Conservation (phyloP, 2,329 filamentous ascomycete genomes). For the Aspergillus brasiliensis region DNA sequence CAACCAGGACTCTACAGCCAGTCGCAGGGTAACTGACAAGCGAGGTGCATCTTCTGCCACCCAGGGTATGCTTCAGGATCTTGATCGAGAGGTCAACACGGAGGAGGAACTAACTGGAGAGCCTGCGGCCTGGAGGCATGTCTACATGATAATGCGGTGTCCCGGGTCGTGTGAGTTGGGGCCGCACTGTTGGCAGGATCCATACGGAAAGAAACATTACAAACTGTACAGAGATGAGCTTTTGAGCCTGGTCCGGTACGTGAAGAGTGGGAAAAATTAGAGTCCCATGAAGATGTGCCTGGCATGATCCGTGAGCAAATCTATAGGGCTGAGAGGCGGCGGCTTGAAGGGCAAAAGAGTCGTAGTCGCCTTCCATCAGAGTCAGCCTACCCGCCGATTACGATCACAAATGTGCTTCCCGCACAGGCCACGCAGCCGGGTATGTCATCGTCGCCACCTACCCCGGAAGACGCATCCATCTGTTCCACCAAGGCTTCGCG, state of each 20-base stretch:
- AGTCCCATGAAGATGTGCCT: no score
- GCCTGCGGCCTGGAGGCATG: conserved; percentile 13
- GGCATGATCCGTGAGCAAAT: no score
- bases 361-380: no score
- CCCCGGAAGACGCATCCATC: neutral
- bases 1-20: neutral
- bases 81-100: conserved; percentile 8
- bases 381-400: no score
- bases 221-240: conserved; percentile 2
- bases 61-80: conserved; percentile 14
- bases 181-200: conserved; percentile 20
- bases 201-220: conserved; percentile 20
- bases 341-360: no score
- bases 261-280: no score
- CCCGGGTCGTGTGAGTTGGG: conserved; percentile 14
- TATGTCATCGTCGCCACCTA: neutral
- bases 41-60: conserved; percentile 17
- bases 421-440: no score
- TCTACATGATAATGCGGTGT: conserved; percentile 19
- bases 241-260: no score
- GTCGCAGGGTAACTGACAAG: conserved; percentile 11
- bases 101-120: conserved; percentile 15
- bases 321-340: no score
- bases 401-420: no score
- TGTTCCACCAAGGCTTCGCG: neutral